Evolutionary conservation across 2,329 filamentous ascomycete species (phyloP).

Genomic region (Claviceps arundinis): DNA sequence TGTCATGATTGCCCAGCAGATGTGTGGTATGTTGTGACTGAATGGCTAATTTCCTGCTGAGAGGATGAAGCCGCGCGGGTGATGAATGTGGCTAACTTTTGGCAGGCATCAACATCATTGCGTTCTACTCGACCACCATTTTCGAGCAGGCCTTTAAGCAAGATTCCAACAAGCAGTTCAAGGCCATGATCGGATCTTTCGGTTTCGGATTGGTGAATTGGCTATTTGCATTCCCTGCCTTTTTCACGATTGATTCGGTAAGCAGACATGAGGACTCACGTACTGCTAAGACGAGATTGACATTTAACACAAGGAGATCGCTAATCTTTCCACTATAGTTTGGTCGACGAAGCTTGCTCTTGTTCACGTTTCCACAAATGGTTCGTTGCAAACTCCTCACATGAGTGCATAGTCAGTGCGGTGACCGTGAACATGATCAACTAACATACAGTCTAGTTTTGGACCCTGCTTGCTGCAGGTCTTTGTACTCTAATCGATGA

Average conservation of each 20-base stretch:
- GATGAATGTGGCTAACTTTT: not conserved
- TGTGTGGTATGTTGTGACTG: conserved; percentile 33
- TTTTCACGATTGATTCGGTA: conserved; percentile 51
- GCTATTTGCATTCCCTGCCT: conserved; percentile 51
- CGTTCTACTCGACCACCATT: conserved; percentile 57
- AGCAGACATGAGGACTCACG: not conserved
- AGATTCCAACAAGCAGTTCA: conserved; percentile 22
- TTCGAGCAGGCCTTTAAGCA: conserved; percentile 43
- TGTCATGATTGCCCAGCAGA: conserved; percentile 69
- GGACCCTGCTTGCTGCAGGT: conserved; percentile 36
- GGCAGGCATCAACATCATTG: conserved; percentile 50
- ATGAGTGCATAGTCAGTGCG: too few species aligned
- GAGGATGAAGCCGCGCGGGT: not conserved
- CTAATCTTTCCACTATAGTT: conserved; percentile 22
- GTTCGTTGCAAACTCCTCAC: conserved; percentile 15
- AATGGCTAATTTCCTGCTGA: not conserved
- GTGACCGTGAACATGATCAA: too few species aligned
- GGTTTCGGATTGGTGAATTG: conserved; percentile 46
- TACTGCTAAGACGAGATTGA: too few species aligned
- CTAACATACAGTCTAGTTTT: conserved; percentile 16
- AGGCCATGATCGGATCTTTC: conserved; percentile 36
- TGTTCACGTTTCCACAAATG: conserved; percentile 57
- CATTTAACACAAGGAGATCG: not conserved
- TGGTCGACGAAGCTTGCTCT: conserved; percentile 45
- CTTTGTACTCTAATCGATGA: conserved; percentile 23